These are phyloP conservation scores for Lophiostoma macrostomum DNA, from an alignment of 495 filamentous ascomycete species.

Conservation along the genomic window DNA sequence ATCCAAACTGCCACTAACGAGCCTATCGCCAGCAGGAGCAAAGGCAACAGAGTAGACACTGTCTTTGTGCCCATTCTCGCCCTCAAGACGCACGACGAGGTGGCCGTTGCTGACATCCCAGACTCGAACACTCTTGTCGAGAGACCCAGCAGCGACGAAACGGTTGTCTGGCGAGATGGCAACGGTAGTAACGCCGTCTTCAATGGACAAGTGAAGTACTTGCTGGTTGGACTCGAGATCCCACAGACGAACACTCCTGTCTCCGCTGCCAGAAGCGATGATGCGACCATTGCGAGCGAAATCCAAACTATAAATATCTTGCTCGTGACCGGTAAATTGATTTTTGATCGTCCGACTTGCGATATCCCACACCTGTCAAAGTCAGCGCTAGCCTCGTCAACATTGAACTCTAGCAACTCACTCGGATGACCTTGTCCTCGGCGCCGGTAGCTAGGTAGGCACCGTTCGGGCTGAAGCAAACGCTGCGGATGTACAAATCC, in stretches of 20 bases:
- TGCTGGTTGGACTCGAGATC: conserved; percentile 39
- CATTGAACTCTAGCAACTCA: conserved; percentile 23
- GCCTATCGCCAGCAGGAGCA: conserved; percentile 37
- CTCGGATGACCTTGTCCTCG: conserved; percentile 46
- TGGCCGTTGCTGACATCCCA: conserved; percentile 41
- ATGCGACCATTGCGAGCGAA: conserved; percentile 42
- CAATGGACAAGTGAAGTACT: conserved; percentile 39
- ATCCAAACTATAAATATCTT: conserved; percentile 47
- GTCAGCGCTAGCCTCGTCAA: neutral
- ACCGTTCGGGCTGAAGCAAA: conserved; percentile 47
- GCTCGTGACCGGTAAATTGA: conserved; percentile 44
- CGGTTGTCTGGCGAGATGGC: conserved; percentile 45
- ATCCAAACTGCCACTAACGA: conserved; percentile 44
- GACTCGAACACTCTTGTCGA: conserved; percentile 46
- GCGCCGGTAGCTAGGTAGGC: conserved; percentile 45
- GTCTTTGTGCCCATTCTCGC: conserved; percentile 44
- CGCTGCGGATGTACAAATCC: conserved; percentile 46
- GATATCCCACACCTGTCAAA: conserved; percentile 45
- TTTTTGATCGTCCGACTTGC: conserved; percentile 36
- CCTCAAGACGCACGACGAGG: conserved; percentile 42
- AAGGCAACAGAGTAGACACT: conserved; percentile 46
- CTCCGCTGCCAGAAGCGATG: conserved; percentile 46
- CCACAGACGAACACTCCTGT: conserved; percentile 45
- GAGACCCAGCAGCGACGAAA: conserved; percentile 44
- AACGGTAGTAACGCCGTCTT: conserved; percentile 48